Percentiles rank a stretch among this genome's conserved stretches.
These are phyloP conservation scores for Capsicum chinense DNA, from an alignment of 257 asterid genomes.

Conservation along the genomic window DNA sequence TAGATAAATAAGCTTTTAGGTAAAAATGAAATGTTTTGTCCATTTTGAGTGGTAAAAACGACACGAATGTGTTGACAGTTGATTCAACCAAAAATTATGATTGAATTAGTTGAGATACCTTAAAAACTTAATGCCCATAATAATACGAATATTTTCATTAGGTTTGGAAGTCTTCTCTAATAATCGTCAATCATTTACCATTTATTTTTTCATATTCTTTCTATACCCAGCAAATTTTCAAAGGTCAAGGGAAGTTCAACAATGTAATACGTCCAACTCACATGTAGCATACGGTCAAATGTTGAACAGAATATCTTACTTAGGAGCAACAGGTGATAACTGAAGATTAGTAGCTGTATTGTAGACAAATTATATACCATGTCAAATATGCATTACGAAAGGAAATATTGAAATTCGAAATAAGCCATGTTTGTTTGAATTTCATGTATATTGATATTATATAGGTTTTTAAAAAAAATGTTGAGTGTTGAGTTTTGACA, in stretches of 20 bases:
- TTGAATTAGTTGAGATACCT: too few species aligned
- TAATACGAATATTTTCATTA: not conserved
- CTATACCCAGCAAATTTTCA: not conserved
- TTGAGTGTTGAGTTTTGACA: not conserved
- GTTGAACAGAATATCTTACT: not conserved
- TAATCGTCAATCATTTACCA: not conserved
- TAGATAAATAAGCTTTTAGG: not conserved
- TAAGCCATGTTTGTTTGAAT: not conserved
- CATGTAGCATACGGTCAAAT: not conserved
- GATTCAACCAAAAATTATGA: not conserved
- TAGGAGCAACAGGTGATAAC: not conserved
- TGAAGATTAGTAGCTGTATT: not conserved
- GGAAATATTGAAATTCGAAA: not conserved
- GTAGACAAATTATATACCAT: not conserved
- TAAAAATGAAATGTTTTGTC: not conserved
- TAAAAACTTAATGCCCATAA: too few species aligned
- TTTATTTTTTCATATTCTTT: not conserved
- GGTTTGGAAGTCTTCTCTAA: not conserved
- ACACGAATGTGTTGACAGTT: not conserved
- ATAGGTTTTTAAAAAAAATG: not conserved
- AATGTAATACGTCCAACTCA: not conserved
- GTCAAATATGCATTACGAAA: not conserved
- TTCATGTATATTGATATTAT: not conserved
- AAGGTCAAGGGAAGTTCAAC: not conserved
- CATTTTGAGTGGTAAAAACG: not conserved